Percentiles rank a stretch among this genome's conserved stretches.
Evolutionary conservation across 2,329 filamentous ascomycete genomes (phyloP).

Genomic region (Penicillium sp.): DNA sequence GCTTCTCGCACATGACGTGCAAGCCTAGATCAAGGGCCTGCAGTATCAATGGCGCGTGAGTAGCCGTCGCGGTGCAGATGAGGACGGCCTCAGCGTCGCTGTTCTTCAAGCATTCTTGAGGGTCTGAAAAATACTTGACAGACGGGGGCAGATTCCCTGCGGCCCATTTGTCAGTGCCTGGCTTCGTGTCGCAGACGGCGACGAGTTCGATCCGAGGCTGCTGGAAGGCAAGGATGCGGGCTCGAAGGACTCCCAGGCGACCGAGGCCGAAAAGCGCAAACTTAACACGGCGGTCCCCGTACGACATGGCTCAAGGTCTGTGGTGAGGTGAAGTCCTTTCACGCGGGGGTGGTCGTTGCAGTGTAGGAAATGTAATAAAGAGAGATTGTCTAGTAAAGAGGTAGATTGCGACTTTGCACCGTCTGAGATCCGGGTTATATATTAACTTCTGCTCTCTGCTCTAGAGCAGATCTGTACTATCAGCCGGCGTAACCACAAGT

Average conservation of each 20-base stretch:
- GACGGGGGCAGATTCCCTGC: constrained; percentile 25
- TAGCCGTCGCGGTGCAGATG: constrained; percentile 18
- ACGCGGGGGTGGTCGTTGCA: background rate
- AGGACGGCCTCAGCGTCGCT: constrained; percentile 14
- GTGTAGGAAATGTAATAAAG: background rate
- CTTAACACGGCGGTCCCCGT: constrained; percentile 9
- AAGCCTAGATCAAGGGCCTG: constrained; percentile 15
- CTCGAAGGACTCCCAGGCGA: constrained; percentile 26
- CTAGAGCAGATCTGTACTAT: background rate
- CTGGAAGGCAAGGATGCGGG: constrained; percentile 36
- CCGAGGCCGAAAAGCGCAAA: constrained; percentile 18
- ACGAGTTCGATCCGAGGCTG: constrained; percentile 40
- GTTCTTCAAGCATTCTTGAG: constrained; percentile 17
- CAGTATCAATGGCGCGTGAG: constrained; percentile 17
- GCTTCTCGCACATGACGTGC: constrained; percentile 20
- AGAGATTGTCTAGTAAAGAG: background rate
- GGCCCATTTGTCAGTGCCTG: constrained; percentile 34
- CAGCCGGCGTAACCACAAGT: background rate
- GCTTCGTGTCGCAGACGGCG: constrained; percentile 37
- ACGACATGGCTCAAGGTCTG: constrained; percentile 6
- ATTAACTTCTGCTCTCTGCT: background rate
- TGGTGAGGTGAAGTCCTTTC: background rate
- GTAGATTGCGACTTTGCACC: constrained; percentile 2
- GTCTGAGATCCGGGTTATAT: constrained; percentile 1
- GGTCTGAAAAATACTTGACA: constrained; percentile 15